phyloP scores from a whole-genome alignment of 257 asterid species.

The Solanum pinnatisectum region DNA sequence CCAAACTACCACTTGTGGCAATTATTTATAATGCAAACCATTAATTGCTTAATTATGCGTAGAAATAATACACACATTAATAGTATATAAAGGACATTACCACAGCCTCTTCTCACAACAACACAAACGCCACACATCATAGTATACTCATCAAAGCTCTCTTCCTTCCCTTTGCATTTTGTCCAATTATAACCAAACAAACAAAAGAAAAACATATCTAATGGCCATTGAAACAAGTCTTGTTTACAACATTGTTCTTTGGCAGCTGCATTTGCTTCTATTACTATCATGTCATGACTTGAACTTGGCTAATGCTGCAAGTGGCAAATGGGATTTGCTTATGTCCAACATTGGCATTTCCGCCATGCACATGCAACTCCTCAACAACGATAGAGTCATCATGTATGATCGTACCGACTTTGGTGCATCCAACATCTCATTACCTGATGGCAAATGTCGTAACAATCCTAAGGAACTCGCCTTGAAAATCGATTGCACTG shows the following conservation, averaged over 20 bases:
- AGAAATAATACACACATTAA: not conserved
- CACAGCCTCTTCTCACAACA: not conserved
- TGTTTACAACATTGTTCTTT: constrained; percentile 8
- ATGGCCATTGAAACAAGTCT: not conserved
- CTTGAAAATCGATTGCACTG: constrained; percentile 29
- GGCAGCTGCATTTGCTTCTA: not conserved
- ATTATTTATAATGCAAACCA: not conserved
- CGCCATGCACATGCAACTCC: constrained; percentile 62
- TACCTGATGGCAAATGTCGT: constrained; percentile 31
- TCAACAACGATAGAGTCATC: constrained; percentile 36
- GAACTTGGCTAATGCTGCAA: constrained; percentile 6
- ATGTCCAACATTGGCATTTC: constrained; percentile 23
- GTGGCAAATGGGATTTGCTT: constrained; percentile 37
- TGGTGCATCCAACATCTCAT: constrained; percentile 31
- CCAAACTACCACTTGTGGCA: not conserved
- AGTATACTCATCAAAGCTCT: not conserved
- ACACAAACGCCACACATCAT: not conserved
- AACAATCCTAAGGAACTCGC: constrained; percentile 11
- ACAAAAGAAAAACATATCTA: not conserved
- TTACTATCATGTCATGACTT: not conserved
- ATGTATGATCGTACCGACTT: constrained; percentile 45
- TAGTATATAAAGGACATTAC: not conserved
- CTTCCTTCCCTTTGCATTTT: not conserved
- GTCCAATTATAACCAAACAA: not conserved
- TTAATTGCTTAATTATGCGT: not conserved